Percentiles rank a stretch among this genome's conserved stretches.
Conservation (phyloP, 1,284 basidiomycete genomes). For the Peniophora sp. region DNA sequence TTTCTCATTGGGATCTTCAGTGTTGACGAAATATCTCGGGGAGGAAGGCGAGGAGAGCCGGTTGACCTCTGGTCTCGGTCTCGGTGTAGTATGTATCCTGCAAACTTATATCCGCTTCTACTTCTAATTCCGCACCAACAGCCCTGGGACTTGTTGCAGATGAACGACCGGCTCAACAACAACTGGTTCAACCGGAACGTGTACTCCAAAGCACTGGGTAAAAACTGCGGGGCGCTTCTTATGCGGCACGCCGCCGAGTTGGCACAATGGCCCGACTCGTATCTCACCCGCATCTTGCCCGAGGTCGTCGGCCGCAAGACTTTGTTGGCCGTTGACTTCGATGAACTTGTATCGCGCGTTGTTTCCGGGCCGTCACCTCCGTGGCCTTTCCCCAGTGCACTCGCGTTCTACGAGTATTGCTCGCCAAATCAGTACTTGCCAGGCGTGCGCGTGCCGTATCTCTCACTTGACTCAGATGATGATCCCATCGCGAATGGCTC, state of each 20-base stretch:
- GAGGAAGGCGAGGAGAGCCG: constrained; percentile 77
- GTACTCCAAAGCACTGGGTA: constrained; percentile 81
- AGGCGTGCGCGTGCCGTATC: constrained; percentile 60
- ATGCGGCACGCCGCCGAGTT: constrained; percentile 51
- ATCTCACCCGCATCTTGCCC: constrained; percentile 40
- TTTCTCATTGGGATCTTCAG: constrained; percentile 92
- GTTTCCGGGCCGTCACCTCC: constrained; percentile 74
- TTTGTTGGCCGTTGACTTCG: constrained; percentile 55
- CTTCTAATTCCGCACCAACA: constrained; percentile 20
- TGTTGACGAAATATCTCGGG: constrained; percentile 87
- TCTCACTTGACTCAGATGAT: constrained; percentile 85
- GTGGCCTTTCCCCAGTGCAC: constrained; percentile 73
- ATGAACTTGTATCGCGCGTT: constrained; percentile 60
- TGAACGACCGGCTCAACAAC: constrained; percentile 45
- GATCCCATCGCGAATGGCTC: constrained; percentile 79
- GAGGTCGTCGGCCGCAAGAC: constrained; percentile 37
- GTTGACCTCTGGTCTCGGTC: constrained; percentile 67
- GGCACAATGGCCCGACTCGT: constrained; percentile 40
- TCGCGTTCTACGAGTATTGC: constrained; percentile 80
- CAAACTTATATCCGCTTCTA: constrained; percentile 2
- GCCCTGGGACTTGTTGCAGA: constrained; percentile 72
- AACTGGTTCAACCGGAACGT: constrained; percentile 61
- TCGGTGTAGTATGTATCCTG: constrained; percentile 64
- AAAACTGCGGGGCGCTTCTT: constrained; percentile 67
- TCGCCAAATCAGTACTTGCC: constrained; percentile 45